Conservation (phyloP, 768 basidiomycete species). For the Lactarius psammicola region DNA sequence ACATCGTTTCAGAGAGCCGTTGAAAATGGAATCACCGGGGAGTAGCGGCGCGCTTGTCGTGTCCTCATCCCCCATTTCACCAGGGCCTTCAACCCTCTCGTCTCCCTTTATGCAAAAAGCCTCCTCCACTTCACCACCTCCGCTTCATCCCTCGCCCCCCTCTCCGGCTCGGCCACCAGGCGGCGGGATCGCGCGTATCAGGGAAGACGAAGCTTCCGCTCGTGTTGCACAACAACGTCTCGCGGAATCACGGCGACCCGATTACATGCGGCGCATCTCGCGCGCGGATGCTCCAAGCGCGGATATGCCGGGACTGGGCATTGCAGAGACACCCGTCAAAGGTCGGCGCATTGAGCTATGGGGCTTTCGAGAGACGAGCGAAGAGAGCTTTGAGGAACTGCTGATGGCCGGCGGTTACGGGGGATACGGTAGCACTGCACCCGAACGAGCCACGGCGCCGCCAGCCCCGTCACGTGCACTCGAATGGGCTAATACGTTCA, state of each 20-base stretch:
- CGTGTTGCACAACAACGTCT: conserved; percentile 49
- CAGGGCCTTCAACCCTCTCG: conserved; percentile 33
- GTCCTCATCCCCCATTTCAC: conserved; percentile 29
- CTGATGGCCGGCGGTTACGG: conserved; percentile 81
- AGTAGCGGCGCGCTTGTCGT: conserved; percentile 17
- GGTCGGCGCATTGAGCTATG: conserved; percentile 73
- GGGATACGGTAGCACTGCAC: conserved; percentile 49
- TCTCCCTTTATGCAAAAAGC: conserved; percentile 36
- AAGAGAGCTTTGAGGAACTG: conserved; percentile 84
- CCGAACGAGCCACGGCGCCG: conserved; percentile 30
- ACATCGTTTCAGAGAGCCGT: background rate
- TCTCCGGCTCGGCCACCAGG: conserved; percentile 37
- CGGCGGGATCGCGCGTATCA: conserved; percentile 61
- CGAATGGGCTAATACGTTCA: conserved; percentile 48
- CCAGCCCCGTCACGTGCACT: conserved; percentile 47
- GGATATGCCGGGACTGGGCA: conserved; percentile 45
- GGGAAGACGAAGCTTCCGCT: conserved; percentile 51
- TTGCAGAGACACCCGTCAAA: conserved; percentile 67
- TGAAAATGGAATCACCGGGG: conserved; percentile 16
- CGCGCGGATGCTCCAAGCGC: conserved; percentile 39
- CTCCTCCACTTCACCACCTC: conserved; percentile 18
- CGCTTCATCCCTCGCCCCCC: conserved; percentile 30
- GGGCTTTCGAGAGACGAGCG: conserved; percentile 36
- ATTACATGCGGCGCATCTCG: conserved; percentile 58
- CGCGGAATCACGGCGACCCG: conserved; percentile 63